Conservation (phyloP, 2,329 filamentous ascomycete genomes). For the Proliferodiscus dingleyae region DNA sequence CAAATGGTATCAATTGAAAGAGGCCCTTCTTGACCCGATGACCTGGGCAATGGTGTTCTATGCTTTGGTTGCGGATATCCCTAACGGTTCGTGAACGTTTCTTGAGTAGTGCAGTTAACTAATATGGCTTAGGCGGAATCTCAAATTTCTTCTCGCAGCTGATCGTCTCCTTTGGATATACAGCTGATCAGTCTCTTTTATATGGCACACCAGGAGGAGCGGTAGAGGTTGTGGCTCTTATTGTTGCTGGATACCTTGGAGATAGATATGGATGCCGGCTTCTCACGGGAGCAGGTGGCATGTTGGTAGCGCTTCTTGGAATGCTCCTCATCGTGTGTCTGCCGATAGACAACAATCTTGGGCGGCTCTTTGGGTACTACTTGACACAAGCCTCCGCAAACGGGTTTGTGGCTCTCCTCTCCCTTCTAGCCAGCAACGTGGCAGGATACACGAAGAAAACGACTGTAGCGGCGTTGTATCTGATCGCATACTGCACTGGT, state of each 20-base stretch:
- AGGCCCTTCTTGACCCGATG: conserved; percentile 36
- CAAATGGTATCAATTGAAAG: conserved; percentile 46
- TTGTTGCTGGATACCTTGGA: conserved; percentile 25
- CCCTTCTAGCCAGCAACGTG: conserved; percentile 39
- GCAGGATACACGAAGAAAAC: conserved; percentile 47
- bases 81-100: conserved; percentile 25
- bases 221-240: conserved; percentile 25
- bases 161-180: conserved; percentile 43
- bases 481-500: conserved; percentile 47
- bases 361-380: conserved; percentile 37
- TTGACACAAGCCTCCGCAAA: conserved; percentile 55
- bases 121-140: conserved; percentile 40
- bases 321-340: conserved; percentile 34
- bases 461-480: conserved; percentile 40
- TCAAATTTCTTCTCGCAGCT: conserved; percentile 55
- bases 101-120: background rate
- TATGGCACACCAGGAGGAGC: conserved; percentile 29
- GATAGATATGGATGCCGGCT: conserved; percentile 28
- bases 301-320: conserved; percentile 31
- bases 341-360: conserved; percentile 33
- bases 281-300: conserved; percentile 31
- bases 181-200: conserved; percentile 27
- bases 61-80: conserved; percentile 34
- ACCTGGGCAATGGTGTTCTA: conserved; percentile 39
- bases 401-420: conserved; percentile 31